phyloP scores from a whole-genome alignment of 805 yeast species.

The Monosporozyma solicola region DNA sequence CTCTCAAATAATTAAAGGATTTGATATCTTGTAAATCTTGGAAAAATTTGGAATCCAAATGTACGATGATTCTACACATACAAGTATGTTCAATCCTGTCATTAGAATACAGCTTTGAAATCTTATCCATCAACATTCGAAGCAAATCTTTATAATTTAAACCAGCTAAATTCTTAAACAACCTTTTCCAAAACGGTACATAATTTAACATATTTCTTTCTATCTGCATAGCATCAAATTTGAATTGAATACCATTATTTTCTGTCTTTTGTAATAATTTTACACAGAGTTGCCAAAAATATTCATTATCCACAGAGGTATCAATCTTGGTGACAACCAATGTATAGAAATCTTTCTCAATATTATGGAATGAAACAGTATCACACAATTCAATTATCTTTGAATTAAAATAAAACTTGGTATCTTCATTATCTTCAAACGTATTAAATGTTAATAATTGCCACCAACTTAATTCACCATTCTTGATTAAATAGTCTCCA shows the following conservation, averaged over 20 bases:
- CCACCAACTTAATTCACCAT: constrained; percentile 26
- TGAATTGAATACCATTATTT: too few species aligned
- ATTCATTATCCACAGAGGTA: not conserved
- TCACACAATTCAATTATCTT: constrained; percentile 18
- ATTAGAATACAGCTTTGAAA: not conserved
- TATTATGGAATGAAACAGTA: constrained; percentile 12
- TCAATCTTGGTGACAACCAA: constrained; percentile 3
- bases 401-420: constrained; percentile 13
- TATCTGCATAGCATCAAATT: not conserved
- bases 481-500: constrained; percentile 17
- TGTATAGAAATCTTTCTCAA: constrained; percentile 16
- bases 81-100: not conserved
- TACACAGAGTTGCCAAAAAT: not conserved
- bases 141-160: not conserved
- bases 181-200: not conserved
- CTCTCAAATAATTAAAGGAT: constrained; percentile 18
- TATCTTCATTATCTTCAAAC: constrained; percentile 8
- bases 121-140: not conserved
- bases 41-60: constrained; percentile 15
- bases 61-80: constrained; percentile 7
- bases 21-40: constrained; percentile 16
- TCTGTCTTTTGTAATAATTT: not conserved
- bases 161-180: not conserved
- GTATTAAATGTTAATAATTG: constrained; percentile 21
- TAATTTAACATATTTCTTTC: not conserved